Evolutionary conservation across 805 yeast genomes (phyloP).

Genomic region (Kodamaea kakaduensis): DNA sequence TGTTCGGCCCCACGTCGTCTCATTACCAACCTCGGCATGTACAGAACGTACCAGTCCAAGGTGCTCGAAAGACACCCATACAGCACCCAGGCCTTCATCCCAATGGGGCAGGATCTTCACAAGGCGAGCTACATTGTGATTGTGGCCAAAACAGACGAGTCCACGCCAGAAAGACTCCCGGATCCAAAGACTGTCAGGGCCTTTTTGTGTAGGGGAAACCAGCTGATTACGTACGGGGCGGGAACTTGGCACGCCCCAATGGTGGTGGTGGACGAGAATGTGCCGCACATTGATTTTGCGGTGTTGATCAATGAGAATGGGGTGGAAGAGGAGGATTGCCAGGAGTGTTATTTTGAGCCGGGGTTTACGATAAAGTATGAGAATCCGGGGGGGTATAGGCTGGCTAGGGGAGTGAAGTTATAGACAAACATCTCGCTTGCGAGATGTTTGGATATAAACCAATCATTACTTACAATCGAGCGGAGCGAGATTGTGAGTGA

Average conservation of each 20-base stretch:
- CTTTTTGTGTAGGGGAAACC: constrained; percentile 74
- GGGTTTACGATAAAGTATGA: constrained; percentile 40
- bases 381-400: constrained; percentile 7
- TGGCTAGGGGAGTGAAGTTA: constrained; percentile 4
- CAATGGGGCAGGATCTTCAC: constrained; percentile 63
- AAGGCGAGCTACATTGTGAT: constrained; percentile 69
- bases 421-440: no score
- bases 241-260: constrained; percentile 96
- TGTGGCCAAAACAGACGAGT: constrained; percentile 56
- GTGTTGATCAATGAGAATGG: constrained; percentile 88
- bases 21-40: constrained; percentile 22
- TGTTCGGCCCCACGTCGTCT: constrained; percentile 74
- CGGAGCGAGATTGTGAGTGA: no score
- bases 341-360: constrained; percentile 69
- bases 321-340: constrained; percentile 72
- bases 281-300: constrained; percentile 64
- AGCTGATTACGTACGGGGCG: constrained; percentile 82
- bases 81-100: constrained; percentile 86
- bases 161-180: constrained; percentile 46
- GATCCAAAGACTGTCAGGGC: constrained; percentile 60
- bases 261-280: constrained; percentile 68
- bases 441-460: no score
- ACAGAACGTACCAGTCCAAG: constrained; percentile 44
- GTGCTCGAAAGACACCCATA: constrained; percentile 89
- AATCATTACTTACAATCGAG: no score